Conservation (phyloP, 2,329 filamentous ascomycete genomes). For the Talaromyces atroroseus region DNA sequence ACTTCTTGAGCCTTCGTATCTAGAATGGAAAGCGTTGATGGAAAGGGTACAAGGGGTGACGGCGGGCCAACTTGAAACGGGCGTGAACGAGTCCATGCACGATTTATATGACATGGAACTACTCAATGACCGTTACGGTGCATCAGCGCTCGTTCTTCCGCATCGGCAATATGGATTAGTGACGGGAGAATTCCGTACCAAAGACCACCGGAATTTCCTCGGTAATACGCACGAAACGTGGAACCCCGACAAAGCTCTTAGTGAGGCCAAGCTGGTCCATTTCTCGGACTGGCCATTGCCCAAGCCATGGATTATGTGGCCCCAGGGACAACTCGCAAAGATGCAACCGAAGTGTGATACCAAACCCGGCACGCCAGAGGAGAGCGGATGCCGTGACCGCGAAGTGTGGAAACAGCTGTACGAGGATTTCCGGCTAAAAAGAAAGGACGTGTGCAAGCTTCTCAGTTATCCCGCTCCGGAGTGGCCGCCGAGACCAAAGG, state of each 20-base stretch:
- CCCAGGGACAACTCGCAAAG: conserved; percentile 26
- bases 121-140: conserved; percentile 56
- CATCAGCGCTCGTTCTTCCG: conserved; percentile 56
- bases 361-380: conserved; percentile 29
- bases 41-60: conserved; percentile 22
- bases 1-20: conserved; percentile 54
- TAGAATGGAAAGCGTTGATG: conserved; percentile 39
- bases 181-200: conserved; percentile 56
- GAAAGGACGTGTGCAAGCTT: conserved; percentile 33
- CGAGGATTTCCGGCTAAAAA: conserved; percentile 30
- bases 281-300: conserved; percentile 68
- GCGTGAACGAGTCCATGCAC: conserved; percentile 15
- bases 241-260: conserved; percentile 52
- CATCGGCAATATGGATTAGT: conserved; percentile 59
- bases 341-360: conserved; percentile 30
- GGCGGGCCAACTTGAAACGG: conserved; percentile 24
- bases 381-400: conserved; percentile 34
- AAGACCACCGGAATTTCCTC: conserved; percentile 49
- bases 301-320: conserved; percentile 55
- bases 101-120: conserved; percentile 61
- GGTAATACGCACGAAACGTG: conserved; percentile 49
- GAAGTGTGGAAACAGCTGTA: conserved; percentile 35
- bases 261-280: conserved; percentile 62
- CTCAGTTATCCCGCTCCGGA: conserved; percentile 33
- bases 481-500: conserved; percentile 20